These are phyloP conservation scores for Blastocrithidia nonstop DNA, from an alignment of 208 protist genomes.

Conservation along the genomic window DNA sequence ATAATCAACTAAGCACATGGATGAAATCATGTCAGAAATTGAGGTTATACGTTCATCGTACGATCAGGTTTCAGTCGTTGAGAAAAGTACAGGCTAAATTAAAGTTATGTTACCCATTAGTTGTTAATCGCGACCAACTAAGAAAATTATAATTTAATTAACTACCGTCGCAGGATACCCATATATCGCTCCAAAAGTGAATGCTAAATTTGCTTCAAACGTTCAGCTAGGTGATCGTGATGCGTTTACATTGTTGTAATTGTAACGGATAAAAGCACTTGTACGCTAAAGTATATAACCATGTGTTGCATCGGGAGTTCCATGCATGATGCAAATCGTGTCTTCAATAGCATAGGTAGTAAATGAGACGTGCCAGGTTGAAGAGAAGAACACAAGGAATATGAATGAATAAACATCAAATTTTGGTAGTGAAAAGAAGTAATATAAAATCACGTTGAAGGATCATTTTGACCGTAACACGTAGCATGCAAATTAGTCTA, in stretches of 20 bases:
- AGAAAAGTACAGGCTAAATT: conserved; percentile 20
- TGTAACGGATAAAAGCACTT: conserved; percentile 24
- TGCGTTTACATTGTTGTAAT: conserved; percentile 17
- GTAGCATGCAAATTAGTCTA: no score
- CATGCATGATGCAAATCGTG: conserved; percentile 62
- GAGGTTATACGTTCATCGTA: conserved; percentile 43
- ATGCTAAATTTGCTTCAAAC: conserved; percentile 16
- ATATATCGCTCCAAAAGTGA: conserved; percentile 35
- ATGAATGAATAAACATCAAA: neutral
- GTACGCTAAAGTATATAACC: conserved; percentile 35
- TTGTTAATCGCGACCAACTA: conserved; percentile 14
- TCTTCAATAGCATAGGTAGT: conserved; percentile 30
- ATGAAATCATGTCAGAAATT: conserved; percentile 48
- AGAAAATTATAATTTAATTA: conserved; percentile 33
- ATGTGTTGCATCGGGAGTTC: conserved; percentile 25
- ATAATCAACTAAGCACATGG: conserved; percentile 27
- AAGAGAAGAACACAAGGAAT: neutral
- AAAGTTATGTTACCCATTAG: conserved; percentile 28
- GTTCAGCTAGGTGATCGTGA: conserved; percentile 10
- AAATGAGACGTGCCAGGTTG: conserved; percentile 4
- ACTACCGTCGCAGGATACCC: conserved; percentile 45
- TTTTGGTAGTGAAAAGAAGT: no score
- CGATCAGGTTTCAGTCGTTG: conserved; percentile 30
- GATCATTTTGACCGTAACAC: no score
- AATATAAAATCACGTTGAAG: no score